Percentiles rank a stretch among this genome's conserved stretches.
These are phyloP conservation scores for Globisporangium okanoganense DNA, from an alignment of 352 stramenopile species.

Conservation along the genomic window DNA sequence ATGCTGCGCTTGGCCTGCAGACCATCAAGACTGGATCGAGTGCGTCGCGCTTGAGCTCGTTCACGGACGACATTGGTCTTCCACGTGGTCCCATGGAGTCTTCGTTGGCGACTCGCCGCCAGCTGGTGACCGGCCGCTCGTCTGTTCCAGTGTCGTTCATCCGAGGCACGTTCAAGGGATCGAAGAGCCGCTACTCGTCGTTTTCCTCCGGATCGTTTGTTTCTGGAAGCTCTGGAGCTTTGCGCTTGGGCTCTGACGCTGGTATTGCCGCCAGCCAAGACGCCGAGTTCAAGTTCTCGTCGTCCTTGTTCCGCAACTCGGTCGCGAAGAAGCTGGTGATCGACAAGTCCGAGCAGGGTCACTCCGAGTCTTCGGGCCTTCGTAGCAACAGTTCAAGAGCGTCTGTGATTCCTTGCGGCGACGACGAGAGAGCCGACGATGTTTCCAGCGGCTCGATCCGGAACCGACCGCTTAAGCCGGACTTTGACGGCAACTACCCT, in stretches of 20 bases:
- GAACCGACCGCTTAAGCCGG: constrained; percentile 32
- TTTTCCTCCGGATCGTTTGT: constrained; percentile 27
- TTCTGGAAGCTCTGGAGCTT: constrained; percentile 10
- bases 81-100: constrained; percentile 54
- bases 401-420: constrained; percentile 51
- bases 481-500: constrained; percentile 52
- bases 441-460: constrained; percentile 18
- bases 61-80: constrained; percentile 69
- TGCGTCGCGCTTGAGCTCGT: constrained; percentile 45
- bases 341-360: constrained; percentile 36
- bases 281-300: constrained; percentile 64
- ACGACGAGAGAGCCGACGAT: constrained; percentile 39
- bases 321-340: constrained; percentile 60
- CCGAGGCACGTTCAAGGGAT: constrained; percentile 69
- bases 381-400: constrained; percentile 26
- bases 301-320: constrained; percentile 53
- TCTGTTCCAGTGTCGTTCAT: constrained; percentile 73
- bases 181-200: constrained; percentile 56
- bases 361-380: constrained; percentile 5
- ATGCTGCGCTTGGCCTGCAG: constrained; percentile 49
- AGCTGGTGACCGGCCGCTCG: constrained; percentile 42
- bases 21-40: constrained; percentile 51
- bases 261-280: constrained; percentile 25
- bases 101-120: constrained; percentile 48
- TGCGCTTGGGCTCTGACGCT: constrained; percentile 18